phyloP scores from a whole-genome alignment of 768 basidiomycete species.

The Mrakia hoshinonis region DNA sequence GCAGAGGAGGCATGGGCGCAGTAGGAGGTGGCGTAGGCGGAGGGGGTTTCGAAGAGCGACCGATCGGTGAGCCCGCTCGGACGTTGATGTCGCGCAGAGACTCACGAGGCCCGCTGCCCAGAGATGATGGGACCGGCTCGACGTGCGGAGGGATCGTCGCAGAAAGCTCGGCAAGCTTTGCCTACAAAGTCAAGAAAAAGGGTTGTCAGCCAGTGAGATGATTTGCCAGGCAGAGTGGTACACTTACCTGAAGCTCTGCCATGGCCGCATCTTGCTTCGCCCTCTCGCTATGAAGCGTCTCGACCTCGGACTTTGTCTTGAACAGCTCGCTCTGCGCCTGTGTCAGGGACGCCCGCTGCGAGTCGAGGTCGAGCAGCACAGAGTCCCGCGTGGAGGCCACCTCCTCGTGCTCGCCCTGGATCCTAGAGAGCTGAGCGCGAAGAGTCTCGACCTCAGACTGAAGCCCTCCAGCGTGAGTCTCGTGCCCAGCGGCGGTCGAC shows the following conservation, averaged over 20 bases:
- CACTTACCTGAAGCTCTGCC: constrained; percentile 13
- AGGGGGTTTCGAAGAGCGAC: constrained; percentile 4
- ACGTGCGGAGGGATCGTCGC: neutral
- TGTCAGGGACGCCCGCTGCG: constrained; percentile 13
- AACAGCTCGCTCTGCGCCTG: constrained; percentile 13
- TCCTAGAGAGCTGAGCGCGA: constrained; percentile 60
- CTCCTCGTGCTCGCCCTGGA: constrained; percentile 64
- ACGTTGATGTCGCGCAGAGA: neutral
- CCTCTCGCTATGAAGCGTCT: constrained; percentile 10
- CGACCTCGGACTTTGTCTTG: neutral
- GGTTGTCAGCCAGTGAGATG: neutral
- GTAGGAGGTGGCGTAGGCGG: constrained; percentile 23
- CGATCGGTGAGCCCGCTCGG: constrained; percentile 5
- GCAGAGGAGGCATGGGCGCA: constrained; percentile 21
- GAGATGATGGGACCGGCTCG: neutral
- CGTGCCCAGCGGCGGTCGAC: constrained; percentile 29
- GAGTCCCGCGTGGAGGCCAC: constrained; percentile 47
- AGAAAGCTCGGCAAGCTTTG: neutral
- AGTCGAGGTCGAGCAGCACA: constrained; percentile 5
- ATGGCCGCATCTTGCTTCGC: constrained; percentile 16
- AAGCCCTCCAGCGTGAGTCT: constrained; percentile 31
- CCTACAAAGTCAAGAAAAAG: neutral
- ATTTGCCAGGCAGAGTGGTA: neutral
- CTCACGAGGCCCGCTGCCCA: neutral
- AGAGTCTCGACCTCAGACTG: constrained; percentile 75